Conservation (phyloP, 768 basidiomycete genomes). For the Leucocoprinus leucothites region DNA sequence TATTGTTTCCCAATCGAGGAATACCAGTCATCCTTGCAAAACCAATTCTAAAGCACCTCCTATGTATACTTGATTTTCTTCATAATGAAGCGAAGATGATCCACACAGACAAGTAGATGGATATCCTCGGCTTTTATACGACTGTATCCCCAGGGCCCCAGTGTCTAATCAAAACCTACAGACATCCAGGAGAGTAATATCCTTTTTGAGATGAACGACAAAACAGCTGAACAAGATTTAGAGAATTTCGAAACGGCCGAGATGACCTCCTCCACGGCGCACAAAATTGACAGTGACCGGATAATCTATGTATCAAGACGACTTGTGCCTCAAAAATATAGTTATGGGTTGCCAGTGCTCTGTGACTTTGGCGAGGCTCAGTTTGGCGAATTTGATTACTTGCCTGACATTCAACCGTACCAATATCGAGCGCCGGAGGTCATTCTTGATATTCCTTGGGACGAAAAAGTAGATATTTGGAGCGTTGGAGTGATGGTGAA, state of each 20-base stretch:
- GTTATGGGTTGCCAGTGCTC: conserved; percentile 5
- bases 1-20: not conserved
- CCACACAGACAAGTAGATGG: conserved; percentile 17
- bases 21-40: not conserved
- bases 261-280: not conserved
- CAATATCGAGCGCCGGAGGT: conserved; percentile 17
- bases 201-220: not conserved
- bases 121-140: no score
- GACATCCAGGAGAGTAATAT: conserved; percentile 17
- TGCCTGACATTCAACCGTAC: conserved; percentile 2
- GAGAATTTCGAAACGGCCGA: not conserved
- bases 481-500: conserved; percentile 14
- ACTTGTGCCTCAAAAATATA: not conserved
- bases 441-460: conserved; percentile 14
- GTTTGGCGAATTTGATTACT: not conserved
- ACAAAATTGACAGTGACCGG: not conserved
- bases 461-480: conserved; percentile 15
- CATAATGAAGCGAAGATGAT: conserved; percentile 15
- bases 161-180: not conserved
- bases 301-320: not conserved
- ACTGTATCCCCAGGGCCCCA: no score
- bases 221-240: not conserved
- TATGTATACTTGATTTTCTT: conserved; percentile 15
- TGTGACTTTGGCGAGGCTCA: conserved; percentile 15
- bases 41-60: conserved; percentile 1